A percentile compares a stretch with the other conserved stretches of the same genome.
Evolutionary conservation across 2,329 filamentous ascomycete species (phyloP).

Genomic region (Thelonectria rubi): DNA sequence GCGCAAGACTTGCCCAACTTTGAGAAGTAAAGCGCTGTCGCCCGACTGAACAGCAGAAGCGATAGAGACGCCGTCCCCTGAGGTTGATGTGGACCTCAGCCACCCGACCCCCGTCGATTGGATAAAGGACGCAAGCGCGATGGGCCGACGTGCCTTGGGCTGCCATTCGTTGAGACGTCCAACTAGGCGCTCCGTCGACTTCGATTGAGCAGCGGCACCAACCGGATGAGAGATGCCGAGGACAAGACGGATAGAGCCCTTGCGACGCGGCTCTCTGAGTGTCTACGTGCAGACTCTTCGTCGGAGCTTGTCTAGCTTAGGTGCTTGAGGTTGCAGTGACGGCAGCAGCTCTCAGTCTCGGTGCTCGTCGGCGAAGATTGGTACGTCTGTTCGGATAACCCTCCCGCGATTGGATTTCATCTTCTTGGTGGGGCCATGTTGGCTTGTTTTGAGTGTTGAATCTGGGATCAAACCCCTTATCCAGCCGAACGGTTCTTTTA

Average conservation of each 20-base stretch:
- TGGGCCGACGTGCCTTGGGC: slow-evolving; percentile 22
- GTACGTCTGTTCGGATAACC: slow-evolving; percentile 8
- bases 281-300: background rate
- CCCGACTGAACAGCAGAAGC: slow-evolving; percentile 15
- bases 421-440: slow-evolving; percentile 6
- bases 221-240: slow-evolving; percentile 9
- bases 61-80: slow-evolving; percentile 26
- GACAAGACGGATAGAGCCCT: background rate
- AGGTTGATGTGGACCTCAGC: slow-evolving; percentile 31
- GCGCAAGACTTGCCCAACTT: slow-evolving; percentile 5
- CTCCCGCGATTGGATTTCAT: slow-evolving; percentile 17
- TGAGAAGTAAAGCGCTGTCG: slow-evolving; percentile 13
- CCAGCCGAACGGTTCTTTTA: slow-evolving; percentile 27
- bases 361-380: slow-evolving; percentile 2
- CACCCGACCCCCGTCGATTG: slow-evolving; percentile 22
- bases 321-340: too few relatives aligned
- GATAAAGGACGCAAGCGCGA: slow-evolving; percentile 31
- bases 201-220: slow-evolving; percentile 3
- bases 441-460: slow-evolving; percentile 17
- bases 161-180: slow-evolving; percentile 1
- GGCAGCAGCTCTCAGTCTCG: background rate
- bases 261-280: background rate
- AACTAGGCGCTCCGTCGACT: slow-evolving; percentile 7
- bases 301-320: background rate
- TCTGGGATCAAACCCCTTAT: slow-evolving; percentile 10